Evolutionary conservation across 2,329 filamentous ascomycete species (phyloP), one percentile per base, ranked within the genome.

Genomic region (Verticillium nubilum): DNA sequence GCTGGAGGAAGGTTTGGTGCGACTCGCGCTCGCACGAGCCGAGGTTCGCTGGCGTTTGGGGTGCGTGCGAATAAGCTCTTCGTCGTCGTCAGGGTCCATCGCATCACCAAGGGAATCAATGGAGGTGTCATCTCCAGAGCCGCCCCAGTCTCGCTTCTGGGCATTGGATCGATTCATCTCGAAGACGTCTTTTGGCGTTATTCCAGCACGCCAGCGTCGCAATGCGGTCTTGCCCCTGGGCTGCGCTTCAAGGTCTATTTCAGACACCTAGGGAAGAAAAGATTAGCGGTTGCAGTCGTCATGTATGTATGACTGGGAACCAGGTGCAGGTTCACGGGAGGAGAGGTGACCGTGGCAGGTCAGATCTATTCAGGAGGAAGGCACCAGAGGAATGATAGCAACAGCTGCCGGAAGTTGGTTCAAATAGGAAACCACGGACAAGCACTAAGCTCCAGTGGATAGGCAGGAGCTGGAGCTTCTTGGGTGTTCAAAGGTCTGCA

Each of bases 41-140:
- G 50, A 19, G 2, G 52, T 35, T 5, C 61, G 62, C 28, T 58
- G 61, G 7, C 59, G 57, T 26, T 60, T 62, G 9, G 55, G 33
- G 23, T n/a, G 59, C 26, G 26, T 9, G 4, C 15, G 25, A 27
- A 19, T 7, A 5, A 4, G 52, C 12, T 53, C 54, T 27, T 57
- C 33, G 17, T 31, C 19, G 13, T 63, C 61, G 7, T 63, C 59
- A 7, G 59, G 5, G 26, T 53, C 15, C 25, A 29, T 53, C 27
- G 12, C n/a, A 12, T 50, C 42, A 5, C 9, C 19, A 23, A 28
- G 13, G 26, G 25, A 53, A 10, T 54, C 28, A 53, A 27, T 23
- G 1, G 28, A 52, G 23, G 58, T 60, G 15, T 53, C 52, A 1
- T 53, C 50, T 29, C 59, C 57, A 6, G 59, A 58, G 5, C 57